Percentiles rank a stretch among this genome's conserved stretches.
Conservation (phyloP, 2,329 filamentous ascomycete species). For the Ophiocordyceps camponoti-rufipedis region DNA sequence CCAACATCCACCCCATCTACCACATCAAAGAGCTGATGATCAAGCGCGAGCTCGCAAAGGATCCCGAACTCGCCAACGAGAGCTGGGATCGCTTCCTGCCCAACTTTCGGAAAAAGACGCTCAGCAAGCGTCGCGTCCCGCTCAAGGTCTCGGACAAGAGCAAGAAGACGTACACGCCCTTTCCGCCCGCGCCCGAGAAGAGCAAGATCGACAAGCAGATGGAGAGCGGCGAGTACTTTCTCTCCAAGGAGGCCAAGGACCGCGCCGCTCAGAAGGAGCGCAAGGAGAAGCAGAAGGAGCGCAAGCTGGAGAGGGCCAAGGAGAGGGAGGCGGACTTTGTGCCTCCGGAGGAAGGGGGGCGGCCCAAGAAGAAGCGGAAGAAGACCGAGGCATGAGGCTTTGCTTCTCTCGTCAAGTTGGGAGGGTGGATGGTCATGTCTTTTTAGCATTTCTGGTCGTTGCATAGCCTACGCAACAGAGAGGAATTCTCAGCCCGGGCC, state of each 20-base stretch:
- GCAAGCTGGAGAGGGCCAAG: conserved; percentile 75
- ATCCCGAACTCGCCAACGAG: conserved; percentile 69
- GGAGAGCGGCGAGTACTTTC: conserved; percentile 92
- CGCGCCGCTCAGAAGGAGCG: conserved; percentile 61
- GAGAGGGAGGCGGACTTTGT: conserved; percentile 76
- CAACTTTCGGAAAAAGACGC: conserved; percentile 87
- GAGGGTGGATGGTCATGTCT: neutral
- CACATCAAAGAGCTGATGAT: conserved; percentile 65
- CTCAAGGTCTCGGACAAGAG: conserved; percentile 79
- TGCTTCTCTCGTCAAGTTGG: too few relatives aligned
- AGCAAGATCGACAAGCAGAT: conserved; percentile 98
- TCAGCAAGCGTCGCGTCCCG: conserved; percentile 69
- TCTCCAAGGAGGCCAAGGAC: conserved; percentile 85
- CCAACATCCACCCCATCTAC: conserved; percentile 93
- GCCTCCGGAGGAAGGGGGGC: conserved; percentile 59
- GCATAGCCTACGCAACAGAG: too few relatives aligned
- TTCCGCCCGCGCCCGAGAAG: conserved; percentile 93
- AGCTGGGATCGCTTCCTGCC: conserved; percentile 94
- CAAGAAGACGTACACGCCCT: conserved; percentile 91
- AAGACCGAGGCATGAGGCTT: conserved; percentile 19
- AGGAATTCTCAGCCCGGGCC: too few relatives aligned
- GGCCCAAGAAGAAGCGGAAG: conserved; percentile 46
- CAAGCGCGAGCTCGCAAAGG: conserved; percentile 78
- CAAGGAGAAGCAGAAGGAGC: conserved; percentile 67
- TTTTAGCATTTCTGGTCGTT: too few relatives aligned